Percentiles rank a stretch among this genome's conserved stretches.
phyloP scores from a whole-genome alignment of 495 filamentous ascomycete species.

The Lasiosphaeris hirsuta region DNA sequence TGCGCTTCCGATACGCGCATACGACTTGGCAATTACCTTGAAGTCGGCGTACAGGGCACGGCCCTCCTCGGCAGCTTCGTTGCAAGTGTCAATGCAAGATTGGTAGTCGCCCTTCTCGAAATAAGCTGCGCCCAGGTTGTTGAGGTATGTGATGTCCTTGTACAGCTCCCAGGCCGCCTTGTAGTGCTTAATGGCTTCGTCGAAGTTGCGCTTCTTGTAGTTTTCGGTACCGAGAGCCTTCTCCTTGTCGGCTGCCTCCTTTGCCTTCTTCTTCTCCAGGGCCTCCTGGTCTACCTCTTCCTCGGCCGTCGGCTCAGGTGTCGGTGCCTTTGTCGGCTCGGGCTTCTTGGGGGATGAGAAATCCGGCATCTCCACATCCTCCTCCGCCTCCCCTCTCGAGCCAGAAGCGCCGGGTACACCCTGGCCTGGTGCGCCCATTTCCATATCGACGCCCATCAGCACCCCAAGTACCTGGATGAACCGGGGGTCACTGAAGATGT shows the following conservation, averaged over 20 bases:
- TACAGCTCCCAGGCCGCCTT: slow-evolving; percentile 88
- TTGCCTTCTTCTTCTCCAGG: slow-evolving; percentile 77
- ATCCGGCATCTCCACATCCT: slow-evolving; percentile 80
- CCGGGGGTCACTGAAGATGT: slow-evolving; percentile 80
- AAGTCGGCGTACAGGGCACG: slow-evolving; percentile 86
- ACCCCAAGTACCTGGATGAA: slow-evolving; percentile 95
- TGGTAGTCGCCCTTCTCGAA: slow-evolving; percentile 95
- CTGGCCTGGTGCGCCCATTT: slow-evolving; percentile 58
- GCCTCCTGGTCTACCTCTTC: slow-evolving; percentile 76
- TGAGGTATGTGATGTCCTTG: slow-evolving; percentile 97
- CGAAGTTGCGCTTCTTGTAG: slow-evolving; percentile 98
- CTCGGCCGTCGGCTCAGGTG: slow-evolving; percentile 60
- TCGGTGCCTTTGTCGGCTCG: slow-evolving; percentile 43
- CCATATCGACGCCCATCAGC: slow-evolving; percentile 90
- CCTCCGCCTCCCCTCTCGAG: slow-evolving; percentile 54
- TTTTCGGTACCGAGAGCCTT: slow-evolving; percentile 91
- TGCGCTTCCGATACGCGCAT: slow-evolving; percentile 82
- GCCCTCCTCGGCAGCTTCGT: slow-evolving; percentile 85
- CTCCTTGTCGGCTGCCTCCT: slow-evolving; percentile 89
- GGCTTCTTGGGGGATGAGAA: slow-evolving; percentile 37
- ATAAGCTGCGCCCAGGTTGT: slow-evolving; percentile 90
- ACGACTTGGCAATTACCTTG: slow-evolving; percentile 96
- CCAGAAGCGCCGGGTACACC: slow-evolving; percentile 45
- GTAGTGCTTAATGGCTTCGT: slow-evolving; percentile 93
- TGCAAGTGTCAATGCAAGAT: slow-evolving; percentile 78